Evolutionary conservation across 2,329 filamentous ascomycete genomes (phyloP).

Genomic region (Tolypocladium pustulatum): DNA sequence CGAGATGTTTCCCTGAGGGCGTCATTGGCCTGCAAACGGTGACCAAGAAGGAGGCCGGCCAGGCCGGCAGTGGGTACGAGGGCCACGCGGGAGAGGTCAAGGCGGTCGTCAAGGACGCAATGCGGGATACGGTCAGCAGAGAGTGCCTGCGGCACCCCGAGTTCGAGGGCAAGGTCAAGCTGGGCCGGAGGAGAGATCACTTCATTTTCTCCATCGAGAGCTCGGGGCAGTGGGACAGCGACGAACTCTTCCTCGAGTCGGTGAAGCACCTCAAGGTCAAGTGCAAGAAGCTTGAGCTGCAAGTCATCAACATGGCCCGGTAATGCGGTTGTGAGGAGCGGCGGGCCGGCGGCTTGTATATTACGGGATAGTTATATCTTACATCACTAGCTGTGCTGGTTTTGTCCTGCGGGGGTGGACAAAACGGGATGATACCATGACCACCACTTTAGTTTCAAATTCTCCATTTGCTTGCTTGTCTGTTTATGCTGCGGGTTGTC

Average conservation of each 20-base stretch:
- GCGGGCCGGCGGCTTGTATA: background rate
- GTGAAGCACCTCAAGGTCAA: slow-evolving; percentile 79
- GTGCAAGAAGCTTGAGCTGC: slow-evolving; percentile 62
- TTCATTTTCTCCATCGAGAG: slow-evolving; percentile 97
- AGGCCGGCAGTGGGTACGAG: slow-evolving; percentile 54
- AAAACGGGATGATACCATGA: slow-evolving; percentile 22
- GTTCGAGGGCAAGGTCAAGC: slow-evolving; percentile 90
- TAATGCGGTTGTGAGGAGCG: slow-evolving; percentile 14
- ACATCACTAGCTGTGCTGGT: background rate
- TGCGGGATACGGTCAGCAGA: slow-evolving; percentile 90
- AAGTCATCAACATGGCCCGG: slow-evolving; percentile 55
- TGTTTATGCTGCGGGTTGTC: background rate
- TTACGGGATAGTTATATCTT: background rate
- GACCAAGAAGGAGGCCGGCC: slow-evolving; percentile 52
- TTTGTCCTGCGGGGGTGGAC: slow-evolving; percentile 14
- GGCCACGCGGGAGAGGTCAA: slow-evolving; percentile 71
- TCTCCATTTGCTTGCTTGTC: background rate
- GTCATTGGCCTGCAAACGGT: slow-evolving; percentile 75
- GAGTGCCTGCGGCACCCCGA: slow-evolving; percentile 87
- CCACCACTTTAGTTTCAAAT: slow-evolving; percentile 4
- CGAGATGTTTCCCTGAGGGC: slow-evolving; percentile 76
- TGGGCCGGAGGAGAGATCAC: slow-evolving; percentile 83
- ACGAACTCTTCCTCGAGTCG: slow-evolving; percentile 85
- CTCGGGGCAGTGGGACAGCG: slow-evolving; percentile 88
- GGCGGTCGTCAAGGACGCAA: slow-evolving; percentile 77